Base-by-base conservation (phyloP, 305 asterid genomes). In the Euphrasia arctica region DNA sequence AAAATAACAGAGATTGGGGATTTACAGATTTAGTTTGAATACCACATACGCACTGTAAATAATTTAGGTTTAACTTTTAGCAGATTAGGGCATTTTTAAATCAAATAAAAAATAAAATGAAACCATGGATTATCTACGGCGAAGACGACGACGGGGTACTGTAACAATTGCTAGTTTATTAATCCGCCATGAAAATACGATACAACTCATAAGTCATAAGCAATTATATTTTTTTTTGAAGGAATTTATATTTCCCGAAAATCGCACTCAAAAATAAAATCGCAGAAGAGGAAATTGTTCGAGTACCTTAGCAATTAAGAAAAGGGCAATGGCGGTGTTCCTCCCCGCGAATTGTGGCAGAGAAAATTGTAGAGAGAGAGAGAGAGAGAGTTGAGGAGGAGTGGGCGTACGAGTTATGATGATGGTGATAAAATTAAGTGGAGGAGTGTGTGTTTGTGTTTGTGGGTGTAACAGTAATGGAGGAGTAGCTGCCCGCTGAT, bases 301-400 rank as follows among this genome's bases (percentile, higher is more conserved):
- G 0, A 41, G 54, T 74, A 83, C 82, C 78, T 64, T 59, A 55
- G 29, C 58, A 31, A 61, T 4, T 5, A 34, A 34, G 41, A 65
- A 62, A 67, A 63, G 34, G 70, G 65, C 63, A 54, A 54, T 52
- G 27, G 31, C 9, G 65, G 75, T 64, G 70, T 66, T 76, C 64
- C 63, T 74, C 62, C 72, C 89, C 88, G 83, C 82, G 78, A 84
- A 65, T 81, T 73, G 80, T 69, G 95, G 88, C 84, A 67, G 58
- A 69, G 60, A 52, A 52, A 61, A 72, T 51, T 49, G 71, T 69
- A 45, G 63, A 51, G 42, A 39, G 32, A 64, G 41, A 60, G 50
- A 45, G 64, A 57, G 25, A 67, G 56, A 18, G 28, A 18, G 3
- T 3, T 31, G 34, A 31, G 22, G 22, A 43, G n/a, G n/a, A 47